Conservation (phyloP, 108 stramenopile species). For the Pseudonitzschia multistriata region DNA sequence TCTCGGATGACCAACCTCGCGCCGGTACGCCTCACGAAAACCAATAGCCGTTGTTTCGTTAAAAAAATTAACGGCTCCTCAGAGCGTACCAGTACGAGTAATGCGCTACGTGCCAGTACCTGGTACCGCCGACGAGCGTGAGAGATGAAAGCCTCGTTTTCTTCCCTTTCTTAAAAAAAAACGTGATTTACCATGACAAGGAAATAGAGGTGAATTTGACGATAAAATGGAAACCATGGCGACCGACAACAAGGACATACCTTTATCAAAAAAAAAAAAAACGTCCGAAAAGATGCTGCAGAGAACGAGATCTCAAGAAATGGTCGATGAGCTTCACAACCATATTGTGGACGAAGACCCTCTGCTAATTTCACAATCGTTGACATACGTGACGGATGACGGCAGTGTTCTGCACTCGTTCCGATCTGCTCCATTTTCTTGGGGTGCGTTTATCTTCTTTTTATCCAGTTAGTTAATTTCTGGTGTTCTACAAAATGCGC, state of each 20-base stretch:
- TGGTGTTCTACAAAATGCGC: too few species aligned
- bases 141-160: background rate
- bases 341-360: conserved; percentile 74
- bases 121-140: too few species aligned
- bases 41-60: background rate
- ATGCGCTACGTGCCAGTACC: too few species aligned
- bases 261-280: background rate
- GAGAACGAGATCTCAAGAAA: conserved; percentile 34
- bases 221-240: conserved; percentile 10
- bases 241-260: conserved; percentile 9
- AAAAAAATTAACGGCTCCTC: background rate
- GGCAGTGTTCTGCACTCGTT: conserved; percentile 76
- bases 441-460: conserved; percentile 42
- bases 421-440: conserved; percentile 78
- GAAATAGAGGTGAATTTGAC: background rate
- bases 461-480: background rate
- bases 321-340: conserved; percentile 32
- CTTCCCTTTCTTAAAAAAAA: background rate
- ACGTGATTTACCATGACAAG: background rate
- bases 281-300: background rate
- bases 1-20: background rate
- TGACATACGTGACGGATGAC: conserved; percentile 89
- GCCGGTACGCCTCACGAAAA: background rate
- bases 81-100: too few species aligned
- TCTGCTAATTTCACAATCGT: conserved; percentile 79